These are phyloP conservation scores for Lipomyces yamadae DNA, from an alignment of 805 yeast genomes.

Conservation along the genomic window DNA sequence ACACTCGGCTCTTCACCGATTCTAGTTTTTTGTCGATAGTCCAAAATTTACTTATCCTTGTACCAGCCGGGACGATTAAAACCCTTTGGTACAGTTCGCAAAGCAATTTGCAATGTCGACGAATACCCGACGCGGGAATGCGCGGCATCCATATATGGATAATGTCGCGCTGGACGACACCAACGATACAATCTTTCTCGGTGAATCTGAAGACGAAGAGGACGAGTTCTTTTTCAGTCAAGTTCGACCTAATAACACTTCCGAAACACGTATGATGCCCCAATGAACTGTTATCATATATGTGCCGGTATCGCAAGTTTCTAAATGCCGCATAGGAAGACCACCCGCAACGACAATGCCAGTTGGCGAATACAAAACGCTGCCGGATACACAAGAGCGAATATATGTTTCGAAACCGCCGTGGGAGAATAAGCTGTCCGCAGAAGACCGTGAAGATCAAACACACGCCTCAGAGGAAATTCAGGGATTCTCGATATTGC, in stretches of 20 bases:
- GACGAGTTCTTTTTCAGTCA: slow-evolving; percentile 32
- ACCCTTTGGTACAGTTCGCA: background rate
- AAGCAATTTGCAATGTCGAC: background rate
- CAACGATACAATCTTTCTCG: slow-evolving; percentile 35
- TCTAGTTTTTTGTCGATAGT: background rate
- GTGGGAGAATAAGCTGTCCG: slow-evolving; percentile 7
- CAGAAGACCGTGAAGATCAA: background rate
- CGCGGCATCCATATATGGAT: slow-evolving; percentile 35
- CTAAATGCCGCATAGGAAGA: slow-evolving; percentile 1
- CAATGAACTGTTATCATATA: background rate
- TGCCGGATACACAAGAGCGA: slow-evolving; percentile 30
- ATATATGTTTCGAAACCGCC: slow-evolving; percentile 34
- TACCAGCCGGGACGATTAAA: background rate
- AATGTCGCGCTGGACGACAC: slow-evolving; percentile 35
- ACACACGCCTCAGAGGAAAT: slow-evolving; percentile 13
- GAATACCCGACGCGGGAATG: slow-evolving; percentile 2
- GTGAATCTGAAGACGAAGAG: slow-evolving; percentile 34
- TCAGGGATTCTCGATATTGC: slow-evolving; percentile 28
- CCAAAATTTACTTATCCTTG: background rate
- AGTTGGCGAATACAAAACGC: slow-evolving; percentile 29
- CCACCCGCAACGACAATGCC: background rate
- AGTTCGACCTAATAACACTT: background rate
- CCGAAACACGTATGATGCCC: background rate
- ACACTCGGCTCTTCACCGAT: background rate
- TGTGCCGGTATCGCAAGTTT: background rate